Evolutionary conservation across 805 yeast genomes (phyloP), one percentile per base, ranked within the genome.

Genomic region (Candida broadrunensis): DNA sequence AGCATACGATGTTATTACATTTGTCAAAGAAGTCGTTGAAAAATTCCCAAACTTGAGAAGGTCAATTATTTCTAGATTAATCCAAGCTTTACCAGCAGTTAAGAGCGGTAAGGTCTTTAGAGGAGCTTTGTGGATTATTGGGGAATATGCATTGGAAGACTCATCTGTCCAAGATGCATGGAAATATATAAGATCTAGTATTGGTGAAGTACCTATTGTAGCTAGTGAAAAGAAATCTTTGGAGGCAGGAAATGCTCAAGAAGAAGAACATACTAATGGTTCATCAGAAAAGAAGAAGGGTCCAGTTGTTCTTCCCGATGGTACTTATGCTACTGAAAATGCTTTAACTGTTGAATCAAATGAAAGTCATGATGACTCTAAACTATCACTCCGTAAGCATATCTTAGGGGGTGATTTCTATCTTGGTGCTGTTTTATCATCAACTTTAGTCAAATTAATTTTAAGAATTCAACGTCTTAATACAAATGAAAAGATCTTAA

Each of bases 261-360:
- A 54, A n/a, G 70, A 64, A 5, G 68, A 60, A 9, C 60, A 50
- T n/a, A 61, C 52, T 1, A 62, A 60, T 45, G 60, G 55, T 19
- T 51, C 61, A 25, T 59, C 65, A 5, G 41, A 45, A 13, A 50
- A 52, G 8, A 54, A 61, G 37, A 61, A 69, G 42, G 87, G 87
- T 34, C 97, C 97, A 16, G 83, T 85, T 44, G 83, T 93, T 44
- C 75, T 93, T 49, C 96, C 99, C n/a, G 99, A 93, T 67, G 99
- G 99, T 52, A 93, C 99, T 0, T 93, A 93, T 65, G 99, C 99
- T 21, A 87, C 97, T 32, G 99, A 93, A 65, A 80, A 81, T 47
- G 93, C 96, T 0, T 66, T 83, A 42, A 85, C 85, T 13, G 67
- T 80, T 4, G 70, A 69, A 31, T 54, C 55, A 16, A 47, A 52